A percentile compares a stretch with the other conserved stretches of the same genome.
Conservation (phyloP, 306 rosid genomes). For the Begonia peltatifolia region DNA sequence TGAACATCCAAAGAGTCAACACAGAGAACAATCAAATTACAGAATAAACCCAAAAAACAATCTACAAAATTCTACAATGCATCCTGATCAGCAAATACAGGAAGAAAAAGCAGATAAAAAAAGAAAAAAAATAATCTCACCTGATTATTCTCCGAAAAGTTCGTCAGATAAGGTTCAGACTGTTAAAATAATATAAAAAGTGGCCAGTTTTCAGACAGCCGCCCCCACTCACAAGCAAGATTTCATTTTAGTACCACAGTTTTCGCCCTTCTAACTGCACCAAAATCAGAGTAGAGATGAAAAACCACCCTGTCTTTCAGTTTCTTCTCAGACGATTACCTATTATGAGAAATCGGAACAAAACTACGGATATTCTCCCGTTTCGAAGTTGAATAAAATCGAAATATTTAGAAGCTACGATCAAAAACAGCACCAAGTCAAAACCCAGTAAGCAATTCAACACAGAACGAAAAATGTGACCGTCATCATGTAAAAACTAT, state of each 20-base stretch:
- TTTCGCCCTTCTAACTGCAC: slow-evolving; percentile 5
- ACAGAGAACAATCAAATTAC: neutral
- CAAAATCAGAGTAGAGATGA: slow-evolving; percentile 6
- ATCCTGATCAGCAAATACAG: slow-evolving; percentile 5
- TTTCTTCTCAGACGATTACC: no score
- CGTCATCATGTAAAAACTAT: no score
- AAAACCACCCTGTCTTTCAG: no score
- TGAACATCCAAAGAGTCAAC: neutral
- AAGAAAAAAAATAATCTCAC: neutral
- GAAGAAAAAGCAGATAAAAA: neutral
- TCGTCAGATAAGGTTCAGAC: neutral
- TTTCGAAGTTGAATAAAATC: no score
- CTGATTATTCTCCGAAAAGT: neutral
- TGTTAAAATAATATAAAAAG: neutral
- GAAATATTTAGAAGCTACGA: no score
- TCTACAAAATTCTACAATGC: neutral
- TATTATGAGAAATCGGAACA: no score
- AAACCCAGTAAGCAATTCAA: no score
- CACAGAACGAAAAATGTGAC: no score
- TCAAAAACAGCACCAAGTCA: no score
- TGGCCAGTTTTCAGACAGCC: neutral
- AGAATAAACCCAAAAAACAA: neutral
- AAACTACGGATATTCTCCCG: no score
- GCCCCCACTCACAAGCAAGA: neutral
- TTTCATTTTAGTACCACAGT: slow-evolving; percentile 4